Percentiles rank a stretch among this genome's conserved stretches.
These are phyloP conservation scores for Myxozyma lipomycoides DNA, from an alignment of 805 yeast species.

Conservation along the genomic window DNA sequence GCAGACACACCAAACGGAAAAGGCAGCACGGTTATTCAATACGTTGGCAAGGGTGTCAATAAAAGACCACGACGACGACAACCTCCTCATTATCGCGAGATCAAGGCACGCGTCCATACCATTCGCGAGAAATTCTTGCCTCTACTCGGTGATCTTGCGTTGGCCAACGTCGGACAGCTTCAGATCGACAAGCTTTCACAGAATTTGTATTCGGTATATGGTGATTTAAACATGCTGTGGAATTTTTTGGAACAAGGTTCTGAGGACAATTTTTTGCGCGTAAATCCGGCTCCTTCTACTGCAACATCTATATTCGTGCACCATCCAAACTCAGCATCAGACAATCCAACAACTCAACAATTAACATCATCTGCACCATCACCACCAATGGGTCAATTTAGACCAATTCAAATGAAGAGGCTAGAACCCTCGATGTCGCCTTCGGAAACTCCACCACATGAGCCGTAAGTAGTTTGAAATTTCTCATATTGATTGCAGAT, in stretches of 20 bases:
- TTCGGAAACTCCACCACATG: too few species aligned
- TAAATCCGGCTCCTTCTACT: neutral
- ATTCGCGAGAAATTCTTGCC: slow-evolving; percentile 25
- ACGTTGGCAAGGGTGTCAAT: too few species aligned
- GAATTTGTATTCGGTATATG: slow-evolving; percentile 15
- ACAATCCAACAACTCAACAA: neutral
- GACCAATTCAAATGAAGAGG: too few species aligned
- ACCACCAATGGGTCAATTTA: too few species aligned
- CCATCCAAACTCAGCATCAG: neutral
- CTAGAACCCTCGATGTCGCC: too few species aligned
- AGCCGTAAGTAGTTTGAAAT: too few species aligned
- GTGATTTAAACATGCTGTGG: slow-evolving; percentile 19
- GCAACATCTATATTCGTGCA: neutral
- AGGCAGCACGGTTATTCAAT: too few species aligned
- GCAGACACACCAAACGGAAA: too few species aligned
- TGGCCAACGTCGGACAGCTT: slow-evolving; percentile 25
- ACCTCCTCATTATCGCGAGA: slow-evolving; percentile 23
- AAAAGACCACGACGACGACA: slow-evolving; percentile 20
- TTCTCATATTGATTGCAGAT: too few species aligned
- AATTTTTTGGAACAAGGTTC: slow-evolving; percentile 19
- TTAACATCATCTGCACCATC: too few species aligned
- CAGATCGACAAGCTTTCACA: slow-evolving; percentile 10
- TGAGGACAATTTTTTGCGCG: slow-evolving; percentile 4
- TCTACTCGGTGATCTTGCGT: slow-evolving; percentile 26
- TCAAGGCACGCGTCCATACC: slow-evolving; percentile 16